Base-by-base conservation (phyloP, 805 yeast species). In the Saturnispora sekii region DNA sequence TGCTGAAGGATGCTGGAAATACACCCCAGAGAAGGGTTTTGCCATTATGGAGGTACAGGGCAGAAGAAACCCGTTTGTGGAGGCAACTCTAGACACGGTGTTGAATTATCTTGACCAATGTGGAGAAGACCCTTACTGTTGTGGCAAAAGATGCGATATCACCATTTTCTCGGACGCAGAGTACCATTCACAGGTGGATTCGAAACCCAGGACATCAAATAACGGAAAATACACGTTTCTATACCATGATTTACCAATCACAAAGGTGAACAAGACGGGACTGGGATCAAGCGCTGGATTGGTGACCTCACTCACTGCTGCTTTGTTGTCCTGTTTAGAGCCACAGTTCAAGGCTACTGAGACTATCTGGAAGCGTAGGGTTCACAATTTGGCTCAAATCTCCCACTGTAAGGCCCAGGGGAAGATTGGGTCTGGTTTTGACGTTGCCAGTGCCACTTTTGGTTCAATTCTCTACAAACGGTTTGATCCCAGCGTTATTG, bases 391-490 rank as follows among this genome's bases (percentile, higher is more conserved):
- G 26, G 77, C 96, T 0, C 98, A 93, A 60, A 68, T 85, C 8
- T 82, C 95, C 0, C 98, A 93, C 61, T 89, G 96, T 60, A 73
- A 77, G 46, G 97, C 98, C 3, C 98, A 93, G 61, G 85, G 86
- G 30, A 93, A 93, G 62, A 80, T 93, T 21, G 98, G 98, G 0
- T 87, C 96, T 3, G 98, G 98, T 0, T 93, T 93, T 62, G 98
- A 93, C 59, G 95, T 93, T 35, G 97, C 96, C 0, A 81, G 97
- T 21, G 98, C 98, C 0, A 81, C 85, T 0, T 90, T 73, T 62
- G 98, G 98, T 1, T 84, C 96, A 0, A 82, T 89, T 38, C 71
- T 79, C 5, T 93, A 93, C 62, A 71, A 76, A 37, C 69, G 98
- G 48, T 93, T 93, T 56, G 65, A 70, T 3, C 85, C 95, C 0